Percentiles rank a stretch among this genome's conserved stretches.
Conservation (phyloP, 2,329 filamentous ascomycete species). For the Hysterium pulicare region DNA sequence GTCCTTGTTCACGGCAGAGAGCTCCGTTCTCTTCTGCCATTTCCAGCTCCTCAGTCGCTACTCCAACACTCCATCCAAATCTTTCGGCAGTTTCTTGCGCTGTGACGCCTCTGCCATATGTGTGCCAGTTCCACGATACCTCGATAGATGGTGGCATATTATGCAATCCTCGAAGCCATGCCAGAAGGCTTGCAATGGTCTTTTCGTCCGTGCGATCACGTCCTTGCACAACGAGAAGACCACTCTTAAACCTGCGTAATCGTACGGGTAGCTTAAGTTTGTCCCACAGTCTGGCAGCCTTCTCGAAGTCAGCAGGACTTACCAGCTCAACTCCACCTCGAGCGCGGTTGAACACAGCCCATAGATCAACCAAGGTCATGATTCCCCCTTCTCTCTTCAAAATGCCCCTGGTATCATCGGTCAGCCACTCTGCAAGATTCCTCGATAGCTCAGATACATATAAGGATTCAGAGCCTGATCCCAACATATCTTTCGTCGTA, state of each 20-base stretch:
- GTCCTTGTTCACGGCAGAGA: slow-evolving; percentile 84
- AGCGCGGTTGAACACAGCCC: slow-evolving; percentile 79
- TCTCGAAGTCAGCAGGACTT: slow-evolving; percentile 86
- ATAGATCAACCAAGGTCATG: slow-evolving; percentile 39
- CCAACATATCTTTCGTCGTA: slow-evolving; percentile 93
- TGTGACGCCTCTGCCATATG: slow-evolving; percentile 81
- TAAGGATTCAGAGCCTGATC: slow-evolving; percentile 73
- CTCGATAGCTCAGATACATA: slow-evolving; percentile 66
- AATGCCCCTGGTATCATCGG: slow-evolving; percentile 35
- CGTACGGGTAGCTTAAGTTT: slow-evolving; percentile 81
- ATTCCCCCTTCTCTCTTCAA: slow-evolving; percentile 37
- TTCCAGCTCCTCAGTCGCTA: slow-evolving; percentile 90
- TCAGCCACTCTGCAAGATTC: slow-evolving; percentile 39
- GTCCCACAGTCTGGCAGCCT: slow-evolving; percentile 85
- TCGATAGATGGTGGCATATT: slow-evolving; percentile 62
- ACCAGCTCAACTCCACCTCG: slow-evolving; percentile 92
- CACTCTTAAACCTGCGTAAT: slow-evolving; percentile 84
- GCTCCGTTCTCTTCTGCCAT: slow-evolving; percentile 93
- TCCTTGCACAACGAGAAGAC: slow-evolving; percentile 89
- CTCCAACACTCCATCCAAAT: slow-evolving; percentile 96
- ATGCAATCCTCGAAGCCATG: slow-evolving; percentile 75
- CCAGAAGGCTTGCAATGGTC: slow-evolving; percentile 71
- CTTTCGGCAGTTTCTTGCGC: slow-evolving; percentile 83
- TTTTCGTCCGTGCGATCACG: slow-evolving; percentile 86
- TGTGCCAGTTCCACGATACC: slow-evolving; percentile 69